phyloP scores from a whole-genome alignment of 176 grass and related monocot genomes.

The Ensete ventricosum region DNA sequence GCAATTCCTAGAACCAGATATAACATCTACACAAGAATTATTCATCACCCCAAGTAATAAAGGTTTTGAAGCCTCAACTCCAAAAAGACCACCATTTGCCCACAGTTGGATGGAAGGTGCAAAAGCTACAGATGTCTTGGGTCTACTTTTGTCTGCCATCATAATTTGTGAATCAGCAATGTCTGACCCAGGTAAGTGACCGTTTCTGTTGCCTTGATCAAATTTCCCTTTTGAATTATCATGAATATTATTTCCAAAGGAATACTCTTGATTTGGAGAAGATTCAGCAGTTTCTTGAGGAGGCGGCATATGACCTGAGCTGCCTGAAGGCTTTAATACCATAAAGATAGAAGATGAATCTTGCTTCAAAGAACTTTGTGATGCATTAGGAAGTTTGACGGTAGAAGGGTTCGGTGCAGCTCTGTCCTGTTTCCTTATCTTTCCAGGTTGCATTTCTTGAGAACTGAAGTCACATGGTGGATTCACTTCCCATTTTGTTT shows the following conservation, averaged over 20 bases:
- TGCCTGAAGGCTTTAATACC: conserved; percentile 33
- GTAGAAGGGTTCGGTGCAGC: conserved; percentile 24
- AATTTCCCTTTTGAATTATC: not conserved
- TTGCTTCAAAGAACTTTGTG: conserved; percentile 21
- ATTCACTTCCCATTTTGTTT: conserved; percentile 43
- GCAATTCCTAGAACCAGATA: conserved; percentile 29
- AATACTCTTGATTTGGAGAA: conserved; percentile 12
- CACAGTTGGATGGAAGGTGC: conserved; percentile 70
- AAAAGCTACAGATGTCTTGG: conserved; percentile 26
- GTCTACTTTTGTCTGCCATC: conserved; percentile 8
- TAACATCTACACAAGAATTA: conserved; percentile 30
- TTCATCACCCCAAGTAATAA: conserved; percentile 42
- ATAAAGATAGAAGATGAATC: conserved; percentile 29
- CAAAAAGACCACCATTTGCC: conserved; percentile 98
- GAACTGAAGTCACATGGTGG: conserved; percentile 24
- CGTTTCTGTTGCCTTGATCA: not conserved
- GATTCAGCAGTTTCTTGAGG: conserved; percentile 4
- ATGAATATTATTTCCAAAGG: conserved; percentile 32
- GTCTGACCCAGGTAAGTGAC: not conserved
- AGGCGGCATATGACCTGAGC: conserved; percentile 11
- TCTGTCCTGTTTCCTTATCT: conserved; percentile 2
- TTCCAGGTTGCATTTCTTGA: conserved; percentile 22
- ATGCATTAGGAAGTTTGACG: conserved; percentile 19
- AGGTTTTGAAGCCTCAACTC: conserved; percentile 95
- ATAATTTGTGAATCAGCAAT: conserved; percentile 19